A percentile compares a stretch with the other conserved stretches of the same genome.
phyloP scores from a whole-genome alignment of 345 rosid species.

The Triadica sebifera region DNA sequence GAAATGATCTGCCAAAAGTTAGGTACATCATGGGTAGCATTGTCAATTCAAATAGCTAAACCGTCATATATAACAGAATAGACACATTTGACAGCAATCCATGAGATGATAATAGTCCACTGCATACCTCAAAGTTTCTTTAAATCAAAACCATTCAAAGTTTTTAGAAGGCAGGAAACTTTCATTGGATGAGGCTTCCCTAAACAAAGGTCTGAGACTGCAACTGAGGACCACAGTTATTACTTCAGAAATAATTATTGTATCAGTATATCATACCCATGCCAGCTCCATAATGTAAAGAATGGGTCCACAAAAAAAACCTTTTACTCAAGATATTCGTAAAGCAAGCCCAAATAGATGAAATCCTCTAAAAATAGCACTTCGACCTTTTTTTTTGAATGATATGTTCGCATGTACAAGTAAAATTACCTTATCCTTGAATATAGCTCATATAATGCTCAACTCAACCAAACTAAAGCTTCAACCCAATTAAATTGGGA shows the following conservation, averaged over 20 bases:
- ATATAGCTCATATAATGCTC: background rate
- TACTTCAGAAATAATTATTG: background rate
- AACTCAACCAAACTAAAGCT: background rate
- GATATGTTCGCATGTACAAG: background rate
- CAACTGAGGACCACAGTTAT: background rate
- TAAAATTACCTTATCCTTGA: background rate
- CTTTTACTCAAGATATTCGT: background rate
- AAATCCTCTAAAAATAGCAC: background rate
- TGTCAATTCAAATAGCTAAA: slow-evolving; percentile 5
- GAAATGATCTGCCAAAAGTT: slow-evolving; percentile 59
- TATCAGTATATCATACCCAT: too few species aligned
- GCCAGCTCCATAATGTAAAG: background rate
- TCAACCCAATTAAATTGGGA: background rate
- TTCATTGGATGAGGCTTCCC: background rate
- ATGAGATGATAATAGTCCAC: too few species aligned
- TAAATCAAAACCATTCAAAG: too few species aligned
- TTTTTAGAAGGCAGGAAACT: background rate
- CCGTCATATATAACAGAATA: background rate
- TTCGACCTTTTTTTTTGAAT: background rate
- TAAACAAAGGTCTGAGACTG: background rate
- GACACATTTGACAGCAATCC: too few species aligned
- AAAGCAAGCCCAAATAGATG: background rate
- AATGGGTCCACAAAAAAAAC: background rate
- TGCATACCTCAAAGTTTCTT: too few species aligned
- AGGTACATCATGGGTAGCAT: slow-evolving; percentile 12